Percentiles rank a stretch among this genome's conserved stretches.
phyloP scores from a whole-genome alignment of 1,284 basidiomycete species.

The Rhodotorula sp. region DNA sequence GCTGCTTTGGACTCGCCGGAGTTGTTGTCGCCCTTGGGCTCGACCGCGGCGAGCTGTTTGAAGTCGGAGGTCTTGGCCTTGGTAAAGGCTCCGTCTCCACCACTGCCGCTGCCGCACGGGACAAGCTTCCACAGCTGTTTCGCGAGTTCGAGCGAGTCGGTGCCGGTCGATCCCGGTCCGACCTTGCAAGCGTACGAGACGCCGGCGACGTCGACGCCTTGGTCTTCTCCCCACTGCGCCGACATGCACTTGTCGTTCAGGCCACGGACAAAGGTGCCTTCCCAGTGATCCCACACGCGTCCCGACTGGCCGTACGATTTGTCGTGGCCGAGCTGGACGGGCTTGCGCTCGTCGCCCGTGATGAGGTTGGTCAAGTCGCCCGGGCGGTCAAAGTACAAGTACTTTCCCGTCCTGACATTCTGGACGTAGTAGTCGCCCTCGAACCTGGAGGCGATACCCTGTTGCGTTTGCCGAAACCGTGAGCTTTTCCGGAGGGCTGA shows the following conservation, averaged over 20 bases:
- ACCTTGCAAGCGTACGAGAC: constrained; percentile 37
- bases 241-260: constrained; percentile 21
- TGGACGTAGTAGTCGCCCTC: constrained; percentile 24
- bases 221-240: constrained; percentile 23
- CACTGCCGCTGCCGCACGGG: neutral
- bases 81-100: neutral
- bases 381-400: constrained; percentile 29
- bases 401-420: constrained; percentile 30
- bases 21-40: constrained; percentile 3
- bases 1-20: neutral
- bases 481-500: neutral
- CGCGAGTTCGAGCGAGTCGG: constrained; percentile 30
- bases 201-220: constrained; percentile 29
- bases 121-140: constrained; percentile 38
- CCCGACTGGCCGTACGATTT: constrained; percentile 27
- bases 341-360: constrained; percentile 4
- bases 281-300: constrained; percentile 7
- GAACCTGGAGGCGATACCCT: constrained; percentile 15
- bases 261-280: constrained; percentile 19
- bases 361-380: constrained; percentile 33
- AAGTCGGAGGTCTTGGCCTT: neutral
- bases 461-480: neutral
- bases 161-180: constrained; percentile 15
- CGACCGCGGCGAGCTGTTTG: neutral
- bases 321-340: constrained; percentile 22